phyloP scores from a whole-genome alignment of 805 yeast genomes.

The Metschnikowia aberdeeniae region DNA sequence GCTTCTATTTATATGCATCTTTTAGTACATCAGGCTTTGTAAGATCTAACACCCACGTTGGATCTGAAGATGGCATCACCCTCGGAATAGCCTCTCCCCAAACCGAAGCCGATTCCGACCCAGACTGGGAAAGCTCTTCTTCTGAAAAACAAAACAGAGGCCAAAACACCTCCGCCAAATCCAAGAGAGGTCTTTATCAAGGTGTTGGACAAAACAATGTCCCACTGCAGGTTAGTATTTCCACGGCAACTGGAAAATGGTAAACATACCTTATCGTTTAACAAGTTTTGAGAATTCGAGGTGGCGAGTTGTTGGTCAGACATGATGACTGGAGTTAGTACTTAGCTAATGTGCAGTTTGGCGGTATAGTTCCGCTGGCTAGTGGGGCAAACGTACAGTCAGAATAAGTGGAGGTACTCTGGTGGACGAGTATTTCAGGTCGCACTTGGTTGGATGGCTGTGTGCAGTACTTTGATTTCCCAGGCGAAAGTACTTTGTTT shows the following conservation, averaged over 20 bases:
- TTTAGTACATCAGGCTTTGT: conserved; percentile 48
- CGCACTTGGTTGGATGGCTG: conserved; percentile 12
- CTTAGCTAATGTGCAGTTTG: neutral
- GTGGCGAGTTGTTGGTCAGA: conserved; percentile 31
- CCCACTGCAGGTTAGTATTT: conserved; percentile 56
- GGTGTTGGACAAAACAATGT: conserved; percentile 89
- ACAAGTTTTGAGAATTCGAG: conserved; percentile 49
- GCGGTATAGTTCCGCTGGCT: neutral
- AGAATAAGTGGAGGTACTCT: neutral
- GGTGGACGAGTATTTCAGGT: conserved; percentile 8
- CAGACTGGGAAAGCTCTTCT: conserved; percentile 98
- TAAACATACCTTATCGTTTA: conserved; percentile 50
- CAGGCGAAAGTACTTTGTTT: neutral
- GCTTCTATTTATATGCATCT: conserved; percentile 2
- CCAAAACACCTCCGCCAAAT: conserved; percentile 92
- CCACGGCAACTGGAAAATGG: neutral
- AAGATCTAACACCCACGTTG: conserved; percentile 67
- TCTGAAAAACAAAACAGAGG: conserved; percentile 83
- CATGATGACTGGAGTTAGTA: conserved; percentile 17
- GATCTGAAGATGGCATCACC: conserved; percentile 96
- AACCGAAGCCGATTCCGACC: conserved; percentile 95
- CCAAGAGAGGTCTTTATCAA: conserved; percentile 95
- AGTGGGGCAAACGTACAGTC: conserved; percentile 1
- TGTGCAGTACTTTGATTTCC: conserved; percentile 8
- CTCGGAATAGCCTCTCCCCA: conserved; percentile 97